Conservation (phyloP, 768 basidiomycete species). For the Asterophora lycoperdoides region DNA sequence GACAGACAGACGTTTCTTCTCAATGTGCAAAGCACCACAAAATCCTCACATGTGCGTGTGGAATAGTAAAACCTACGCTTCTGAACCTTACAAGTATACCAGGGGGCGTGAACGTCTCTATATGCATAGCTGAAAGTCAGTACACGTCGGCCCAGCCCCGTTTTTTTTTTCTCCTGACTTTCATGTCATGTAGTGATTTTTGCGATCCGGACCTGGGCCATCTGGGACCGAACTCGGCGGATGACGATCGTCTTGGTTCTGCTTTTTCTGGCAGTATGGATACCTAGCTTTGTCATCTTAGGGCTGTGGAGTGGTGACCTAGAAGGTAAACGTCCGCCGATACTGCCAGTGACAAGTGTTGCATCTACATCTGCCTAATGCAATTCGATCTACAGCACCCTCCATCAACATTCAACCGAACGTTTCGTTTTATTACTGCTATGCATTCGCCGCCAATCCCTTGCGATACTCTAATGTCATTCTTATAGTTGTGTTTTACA, state of each 20-base stretch:
- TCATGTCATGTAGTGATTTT: not conserved
- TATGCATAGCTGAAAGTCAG: constrained; percentile 4
- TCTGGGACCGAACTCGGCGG: constrained; percentile 1
- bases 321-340: not conserved
- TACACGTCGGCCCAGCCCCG: not conserved
- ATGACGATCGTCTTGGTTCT: not conserved
- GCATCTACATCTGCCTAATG: not conserved
- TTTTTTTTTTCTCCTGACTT: not conserved
- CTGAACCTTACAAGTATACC: not conserved
- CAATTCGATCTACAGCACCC: not conserved
- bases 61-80: not conserved
- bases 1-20: not conserved
- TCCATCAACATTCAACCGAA: constrained; percentile 1
- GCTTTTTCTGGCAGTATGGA: constrained; percentile 1
- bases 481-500: constrained; percentile 1
- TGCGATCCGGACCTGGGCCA: constrained; percentile 1
- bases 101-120: constrained; percentile 2
- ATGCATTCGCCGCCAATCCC: constrained; percentile 1
- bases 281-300: not conserved
- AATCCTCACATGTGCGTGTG: not conserved
- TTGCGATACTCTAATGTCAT: not conserved
- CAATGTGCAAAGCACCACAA: constrained; percentile 1
- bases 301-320: not conserved
- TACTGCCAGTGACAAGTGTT: not conserved
- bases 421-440: not conserved